These are phyloP conservation scores for Penicillium thymicola DNA, from an alignment of 2,329 filamentous ascomycete species.

Conservation along the genomic window DNA sequence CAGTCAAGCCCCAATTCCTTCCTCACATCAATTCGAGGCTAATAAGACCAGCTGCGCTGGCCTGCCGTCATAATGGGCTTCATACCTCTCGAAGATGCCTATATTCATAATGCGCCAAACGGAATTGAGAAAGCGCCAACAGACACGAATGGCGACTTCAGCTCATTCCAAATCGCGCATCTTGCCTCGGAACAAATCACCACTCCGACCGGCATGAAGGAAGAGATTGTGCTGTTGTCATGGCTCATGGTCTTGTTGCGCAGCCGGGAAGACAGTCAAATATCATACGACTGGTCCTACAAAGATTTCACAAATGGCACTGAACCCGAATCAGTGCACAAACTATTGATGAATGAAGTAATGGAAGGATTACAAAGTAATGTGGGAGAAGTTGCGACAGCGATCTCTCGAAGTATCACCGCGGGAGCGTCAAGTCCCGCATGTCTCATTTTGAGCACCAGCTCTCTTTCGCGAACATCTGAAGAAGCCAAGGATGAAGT, in stretches of 20 bases:
- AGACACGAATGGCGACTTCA: conserved; percentile 14
- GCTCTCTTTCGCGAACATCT: conserved; percentile 15
- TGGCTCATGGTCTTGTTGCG: conserved; percentile 48
- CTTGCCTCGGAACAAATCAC: conserved; percentile 25
- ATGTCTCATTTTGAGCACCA: conserved; percentile 27
- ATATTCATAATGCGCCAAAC: conserved; percentile 3
- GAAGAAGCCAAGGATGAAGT: conserved; percentile 24
- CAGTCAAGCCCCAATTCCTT: conserved; percentile 5
- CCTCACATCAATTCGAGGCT: conserved; percentile 3
- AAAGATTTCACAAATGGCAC: conserved; percentile 10
- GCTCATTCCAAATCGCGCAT: conserved; percentile 28
- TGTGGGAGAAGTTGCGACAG: conserved; percentile 25
- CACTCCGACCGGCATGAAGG: conserved; percentile 36
- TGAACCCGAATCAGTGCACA: conserved; percentile 16
- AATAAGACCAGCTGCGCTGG: conserved; percentile 8
- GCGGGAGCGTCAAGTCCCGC: not conserved
- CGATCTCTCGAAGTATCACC: conserved; percentile 28
- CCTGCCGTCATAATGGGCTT: conserved; percentile 17
- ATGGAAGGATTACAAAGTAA: conserved; percentile 33
- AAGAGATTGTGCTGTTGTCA: conserved; percentile 44
- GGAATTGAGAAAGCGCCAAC: not conserved
- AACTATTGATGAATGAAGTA: conserved; percentile 33
- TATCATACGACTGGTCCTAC: conserved; percentile 43
- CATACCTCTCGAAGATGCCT: conserved; percentile 11
- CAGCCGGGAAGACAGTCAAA: conserved; percentile 39